Base-by-base conservation (phyloP, 2,329 filamentous ascomycete genomes). In the Trichoderma gracile region DNA sequence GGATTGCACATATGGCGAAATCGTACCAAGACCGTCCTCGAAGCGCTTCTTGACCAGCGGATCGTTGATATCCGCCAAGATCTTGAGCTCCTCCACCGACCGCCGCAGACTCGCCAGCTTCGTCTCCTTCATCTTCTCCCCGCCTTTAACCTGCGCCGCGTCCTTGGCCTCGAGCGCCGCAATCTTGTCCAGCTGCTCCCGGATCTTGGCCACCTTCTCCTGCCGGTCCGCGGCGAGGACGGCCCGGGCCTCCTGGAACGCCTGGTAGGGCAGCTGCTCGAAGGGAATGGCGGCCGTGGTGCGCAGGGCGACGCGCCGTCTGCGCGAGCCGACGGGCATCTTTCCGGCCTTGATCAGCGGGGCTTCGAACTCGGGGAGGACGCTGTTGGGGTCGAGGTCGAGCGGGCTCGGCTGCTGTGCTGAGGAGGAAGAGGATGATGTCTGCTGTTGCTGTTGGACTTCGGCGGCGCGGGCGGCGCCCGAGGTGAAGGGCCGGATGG, bases 251-350 rank as follows among this genome's bases (percentile, higher is more conserved):
- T 97, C 93, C 79, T 99, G 95, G 81, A 98, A 99, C 78, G 92
- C 95, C 83, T 98, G 94, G 80, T 96, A 99, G 19, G 95, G 95
- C 69, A 99, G 81, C 75, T 94, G 90, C 80, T 97, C 92, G 74
- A 99, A 97, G 27, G 93, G 92, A 56, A 97, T 80, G 71, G 89
- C 84, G 67, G 83, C 79, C 43, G 80, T 84, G 71, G 80, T 85
- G 72, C 83, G 86, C 66, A 93, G 77, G 30, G 90, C 90, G 30
- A 87, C 86, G 74, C 94, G 89, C 68, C 93, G 89, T 81, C 93
- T 87, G 71, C 93, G 88, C 52, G 93, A 96, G 57, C 93, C 93
- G 71, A 97, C 81, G 59, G 92, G 92, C 67, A 86, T 82, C 50
- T 87, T 83, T 62, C 91, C 89, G 68, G 84, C 79, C 73, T 85